Conservation (phyloP, 768 basidiomycete species). For the Amanita muscaria region DNA sequence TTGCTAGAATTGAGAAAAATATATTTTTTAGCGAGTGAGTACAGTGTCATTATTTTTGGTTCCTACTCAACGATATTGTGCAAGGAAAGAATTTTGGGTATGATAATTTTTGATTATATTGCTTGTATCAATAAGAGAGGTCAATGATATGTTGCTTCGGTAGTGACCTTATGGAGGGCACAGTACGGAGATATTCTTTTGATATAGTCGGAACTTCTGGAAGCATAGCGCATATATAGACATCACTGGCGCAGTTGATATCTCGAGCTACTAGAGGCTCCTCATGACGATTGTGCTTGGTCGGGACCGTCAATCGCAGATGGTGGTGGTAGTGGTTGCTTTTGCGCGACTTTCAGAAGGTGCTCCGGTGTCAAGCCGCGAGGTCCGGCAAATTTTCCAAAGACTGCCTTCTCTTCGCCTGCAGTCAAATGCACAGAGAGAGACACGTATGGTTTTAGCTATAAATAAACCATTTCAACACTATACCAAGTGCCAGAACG, state of each 20-base stretch:
- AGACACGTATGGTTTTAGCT: slow-evolving; percentile 70
- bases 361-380: slow-evolving; percentile 35
- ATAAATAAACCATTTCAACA: not conserved
- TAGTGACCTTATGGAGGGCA: too few species aligned
- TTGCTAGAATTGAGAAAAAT: too few species aligned
- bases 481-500: not conserved
- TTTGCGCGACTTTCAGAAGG: slow-evolving; percentile 33
- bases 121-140: too few species aligned
- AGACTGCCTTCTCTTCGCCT: slow-evolving; percentile 26
- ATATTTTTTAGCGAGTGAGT: slow-evolving; percentile 56
- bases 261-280: too few species aligned
- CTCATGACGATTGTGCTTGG: not conserved
- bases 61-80: slow-evolving; percentile 9
- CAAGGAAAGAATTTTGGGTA: too few species aligned
- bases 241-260: too few species aligned
- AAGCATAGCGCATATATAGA: too few species aligned
- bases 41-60: too few species aligned
- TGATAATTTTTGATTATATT: too few species aligned
- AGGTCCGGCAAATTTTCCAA: slow-evolving; percentile 28
- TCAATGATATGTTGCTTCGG: too few species aligned
- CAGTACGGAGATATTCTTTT: too few species aligned
- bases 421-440: slow-evolving; percentile 31
- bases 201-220: too few species aligned
- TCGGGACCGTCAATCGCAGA: not conserved
- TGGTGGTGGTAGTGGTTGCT: slow-evolving; percentile 8